phyloP scores from a whole-genome alignment of 345 rosid genomes.

The Populus ilicifolia region DNA sequence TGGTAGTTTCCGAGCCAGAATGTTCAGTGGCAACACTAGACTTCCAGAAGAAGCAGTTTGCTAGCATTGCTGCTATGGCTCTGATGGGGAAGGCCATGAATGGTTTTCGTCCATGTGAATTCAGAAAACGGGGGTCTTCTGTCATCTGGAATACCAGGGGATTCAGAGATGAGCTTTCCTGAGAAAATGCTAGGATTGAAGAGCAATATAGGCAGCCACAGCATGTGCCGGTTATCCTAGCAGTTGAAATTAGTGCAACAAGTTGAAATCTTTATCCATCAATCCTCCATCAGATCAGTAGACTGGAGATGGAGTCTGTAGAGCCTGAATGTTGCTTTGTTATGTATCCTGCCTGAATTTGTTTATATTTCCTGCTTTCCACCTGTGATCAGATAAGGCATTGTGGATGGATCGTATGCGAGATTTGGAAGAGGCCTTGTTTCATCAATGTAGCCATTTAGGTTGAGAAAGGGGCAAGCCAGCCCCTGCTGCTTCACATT shows the following conservation, averaged over 20 bases:
- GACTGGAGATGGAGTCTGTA: slow-evolving; percentile 7
- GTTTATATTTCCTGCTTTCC: not conserved
- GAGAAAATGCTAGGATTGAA: slow-evolving; percentile 2
- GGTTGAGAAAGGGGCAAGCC: not conserved
- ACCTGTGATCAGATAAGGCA: not conserved
- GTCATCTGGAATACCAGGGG: slow-evolving; percentile 59
- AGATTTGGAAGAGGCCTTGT: not conserved
- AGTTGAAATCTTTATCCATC: not conserved
- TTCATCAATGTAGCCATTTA: not conserved
- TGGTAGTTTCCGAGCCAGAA: slow-evolving; percentile 36
- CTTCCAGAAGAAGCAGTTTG: slow-evolving; percentile 53
- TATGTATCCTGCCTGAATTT: slow-evolving; percentile 9
- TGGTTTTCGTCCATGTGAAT: slow-evolving; percentile 54
- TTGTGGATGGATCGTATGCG: not conserved
- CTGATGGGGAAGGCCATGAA: slow-evolving; percentile 83
- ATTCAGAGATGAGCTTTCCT: not conserved
- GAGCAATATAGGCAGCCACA: not conserved
- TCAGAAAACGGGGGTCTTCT: slow-evolving; percentile 44
- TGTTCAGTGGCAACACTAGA: slow-evolving; percentile 27
- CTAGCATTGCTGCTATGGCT: slow-evolving; percentile 97
- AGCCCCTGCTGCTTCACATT: not conserved
- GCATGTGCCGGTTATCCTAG: not conserved
- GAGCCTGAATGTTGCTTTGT: slow-evolving; percentile 11
- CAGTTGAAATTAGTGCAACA: not conserved
- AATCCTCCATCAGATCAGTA: not conserved